Conservation (phyloP, 306 rosid genomes). For the Oxytropis ochrocephala region DNA sequence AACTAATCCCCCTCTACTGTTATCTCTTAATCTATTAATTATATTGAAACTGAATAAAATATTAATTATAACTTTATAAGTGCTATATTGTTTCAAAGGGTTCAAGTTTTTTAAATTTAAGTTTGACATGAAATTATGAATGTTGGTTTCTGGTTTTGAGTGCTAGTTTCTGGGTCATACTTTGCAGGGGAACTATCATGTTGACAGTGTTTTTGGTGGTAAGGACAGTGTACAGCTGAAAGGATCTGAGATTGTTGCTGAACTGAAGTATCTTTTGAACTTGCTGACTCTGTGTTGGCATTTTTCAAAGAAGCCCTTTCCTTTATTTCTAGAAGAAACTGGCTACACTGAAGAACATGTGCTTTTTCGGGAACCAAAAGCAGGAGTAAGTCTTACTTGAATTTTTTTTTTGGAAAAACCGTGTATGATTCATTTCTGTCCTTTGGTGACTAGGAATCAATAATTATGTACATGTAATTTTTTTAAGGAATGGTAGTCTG, state of each 20-base stretch:
- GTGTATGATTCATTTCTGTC: neutral
- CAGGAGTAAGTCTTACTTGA: slow-evolving; percentile 64
- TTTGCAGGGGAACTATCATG: slow-evolving; percentile 72
- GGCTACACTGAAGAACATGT: slow-evolving; percentile 69
- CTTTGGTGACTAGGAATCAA: neutral
- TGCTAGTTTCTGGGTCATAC: slow-evolving; percentile 13
- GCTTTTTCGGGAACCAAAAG: slow-evolving; percentile 88
- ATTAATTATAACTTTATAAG: too few relatives aligned
- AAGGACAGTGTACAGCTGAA: slow-evolving; percentile 58
- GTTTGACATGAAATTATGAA: neutral
- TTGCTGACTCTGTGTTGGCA: slow-evolving; percentile 93
- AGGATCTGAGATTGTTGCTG: slow-evolving; percentile 59
- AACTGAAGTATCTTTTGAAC: slow-evolving; percentile 63
- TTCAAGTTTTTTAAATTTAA: neutral
- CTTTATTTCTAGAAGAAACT: slow-evolving; percentile 73
- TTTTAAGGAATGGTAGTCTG: neutral
- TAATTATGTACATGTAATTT: neutral
- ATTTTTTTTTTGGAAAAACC: neutral
- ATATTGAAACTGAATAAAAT: too few relatives aligned
- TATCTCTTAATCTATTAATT: too few relatives aligned
- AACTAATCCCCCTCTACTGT: too few relatives aligned
- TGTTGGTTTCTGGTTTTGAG: slow-evolving; percentile 12
- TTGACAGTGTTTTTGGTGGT: slow-evolving; percentile 71
- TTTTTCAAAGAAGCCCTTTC: slow-evolving; percentile 82
- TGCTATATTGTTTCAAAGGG: too few relatives aligned